Base-by-base conservation (phyloP, 257 asterid species). In the Solanum etuberosum region DNA sequence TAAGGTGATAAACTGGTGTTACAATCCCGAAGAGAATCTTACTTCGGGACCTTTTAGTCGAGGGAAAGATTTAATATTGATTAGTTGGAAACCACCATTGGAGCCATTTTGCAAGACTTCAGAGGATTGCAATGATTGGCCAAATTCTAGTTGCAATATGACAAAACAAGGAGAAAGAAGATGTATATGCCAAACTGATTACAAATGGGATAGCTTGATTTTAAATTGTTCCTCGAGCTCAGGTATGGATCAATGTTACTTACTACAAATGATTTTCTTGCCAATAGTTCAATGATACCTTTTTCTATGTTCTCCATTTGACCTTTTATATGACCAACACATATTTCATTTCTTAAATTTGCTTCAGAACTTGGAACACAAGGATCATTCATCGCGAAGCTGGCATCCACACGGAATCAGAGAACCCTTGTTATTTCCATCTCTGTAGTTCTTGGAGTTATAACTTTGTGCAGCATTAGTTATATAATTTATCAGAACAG, bases 101-200 rank as follows among this genome's bases (percentile, higher is more conserved):
- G 88, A 91, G 78, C 93, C 92, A 78, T 23, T 37, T 38, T 91
- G 92, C 81, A 54, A 73, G 61, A 31, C 54, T 13, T 71, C 83
- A 31, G 31, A 13, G 9, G 87, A 78, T 67, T 90, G 93, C 85
- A 37, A 14, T 14, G 85, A 77, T 80, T 90, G 89, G 93, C 87
- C 88, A 21, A 74, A 91, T 48, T 90, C 91, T 37, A 59, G 18
- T 29, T 91, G 92, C 70, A 35, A 18, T 14, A 23, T 72, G 37
- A 68, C 59, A 37, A 85, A 31, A 84, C 38, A 76, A 32, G 86
- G 87, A 38, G 21, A 5, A 12, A 85, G 72, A n/a, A 89, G 88
- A 57, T 91, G 93, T 80, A 59, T 63, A 72, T 86, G 93, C 73
- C 80, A 14, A 29, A 25, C 76, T n/a, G 73, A 84, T 54, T 88